Conservation (phyloP, 73 alveolate species). For the Breviolum minutum region DNA sequence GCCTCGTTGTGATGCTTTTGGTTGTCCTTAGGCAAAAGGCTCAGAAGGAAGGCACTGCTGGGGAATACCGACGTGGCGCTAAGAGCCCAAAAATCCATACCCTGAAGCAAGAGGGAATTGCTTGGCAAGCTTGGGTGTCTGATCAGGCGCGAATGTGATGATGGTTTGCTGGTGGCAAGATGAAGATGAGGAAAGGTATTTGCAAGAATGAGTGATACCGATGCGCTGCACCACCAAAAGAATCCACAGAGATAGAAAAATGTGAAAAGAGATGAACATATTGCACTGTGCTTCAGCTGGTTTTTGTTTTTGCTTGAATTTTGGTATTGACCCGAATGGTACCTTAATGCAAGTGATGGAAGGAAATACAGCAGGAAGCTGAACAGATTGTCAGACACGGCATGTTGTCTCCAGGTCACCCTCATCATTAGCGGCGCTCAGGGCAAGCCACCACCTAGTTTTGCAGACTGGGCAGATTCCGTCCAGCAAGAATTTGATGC, state of each 20-base stretch:
- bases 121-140: constrained; percentile 36
- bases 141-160: not conserved
- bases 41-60: constrained; percentile 11
- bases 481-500: constrained; percentile 76
- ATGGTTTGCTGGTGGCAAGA: no score
- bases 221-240: no score
- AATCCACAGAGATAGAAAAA: no score
- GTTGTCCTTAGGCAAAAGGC: constrained; percentile 7
- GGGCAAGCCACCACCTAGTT: constrained; percentile 44
- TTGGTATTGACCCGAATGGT: no score
- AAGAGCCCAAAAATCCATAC: constrained; percentile 10
- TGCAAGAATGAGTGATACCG: no score
- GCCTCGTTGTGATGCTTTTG: constrained; percentile 43
- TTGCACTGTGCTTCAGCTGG: no score
- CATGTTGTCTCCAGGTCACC: not conserved
- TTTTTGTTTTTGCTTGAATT: no score
- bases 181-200: no score
- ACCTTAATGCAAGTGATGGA: no score
- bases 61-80: constrained; percentile 25
- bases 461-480: constrained; percentile 42
- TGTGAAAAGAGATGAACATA: no score
- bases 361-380: no score
- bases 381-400: no score
- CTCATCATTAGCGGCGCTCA: constrained; percentile 57
- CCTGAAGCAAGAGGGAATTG: constrained; percentile 4